These are phyloP conservation scores for Alternaria sp. DNA, from an alignment of 2,329 filamentous ascomycete species.

Conservation along the genomic window DNA sequence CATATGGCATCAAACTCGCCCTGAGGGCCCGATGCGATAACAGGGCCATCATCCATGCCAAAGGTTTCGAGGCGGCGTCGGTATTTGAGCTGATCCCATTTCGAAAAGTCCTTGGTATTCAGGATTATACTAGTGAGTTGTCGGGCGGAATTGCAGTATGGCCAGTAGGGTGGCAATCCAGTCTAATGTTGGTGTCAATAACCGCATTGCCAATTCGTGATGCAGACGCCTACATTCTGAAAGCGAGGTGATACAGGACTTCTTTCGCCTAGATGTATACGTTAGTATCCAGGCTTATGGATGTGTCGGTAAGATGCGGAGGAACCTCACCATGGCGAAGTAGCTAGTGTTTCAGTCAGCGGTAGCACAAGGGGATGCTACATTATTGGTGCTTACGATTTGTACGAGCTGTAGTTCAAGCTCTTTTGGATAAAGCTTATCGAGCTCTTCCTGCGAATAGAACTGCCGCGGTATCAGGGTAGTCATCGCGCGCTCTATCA, in stretches of 20 bases:
- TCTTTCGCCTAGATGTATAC: conserved; percentile 66
- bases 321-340: conserved; percentile 50
- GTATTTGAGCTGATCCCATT: conserved; percentile 68
- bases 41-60: conserved; percentile 68
- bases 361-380: background rate
- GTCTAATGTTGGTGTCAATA: conserved; percentile 29
- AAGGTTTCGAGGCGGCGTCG: conserved; percentile 84
- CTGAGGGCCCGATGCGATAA: conserved; percentile 71
- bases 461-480: conserved; percentile 75
- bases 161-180: conserved; percentile 68
- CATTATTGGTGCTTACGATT: conserved; percentile 61
- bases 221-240: conserved; percentile 68
- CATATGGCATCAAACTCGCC: conserved; percentile 80
- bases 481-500: conserved; percentile 67
- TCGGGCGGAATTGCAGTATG: conserved; percentile 83
- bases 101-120: conserved; percentile 59
- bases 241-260: conserved; percentile 90
- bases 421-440: conserved; percentile 78
- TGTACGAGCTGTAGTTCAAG: conserved; percentile 91
- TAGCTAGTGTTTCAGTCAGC: conserved; percentile 35
- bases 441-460: conserved; percentile 83
- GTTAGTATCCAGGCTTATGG: conserved; percentile 6
- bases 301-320: background rate
- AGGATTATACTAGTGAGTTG: conserved; percentile 72
- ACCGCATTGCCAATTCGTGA: background rate